A percentile compares a stretch with the other conserved stretches of the same genome.
Evolutionary conservation across 1,139 yeast species (phyloP).

Genomic region (Hyphopichia buzzinii): DNA sequence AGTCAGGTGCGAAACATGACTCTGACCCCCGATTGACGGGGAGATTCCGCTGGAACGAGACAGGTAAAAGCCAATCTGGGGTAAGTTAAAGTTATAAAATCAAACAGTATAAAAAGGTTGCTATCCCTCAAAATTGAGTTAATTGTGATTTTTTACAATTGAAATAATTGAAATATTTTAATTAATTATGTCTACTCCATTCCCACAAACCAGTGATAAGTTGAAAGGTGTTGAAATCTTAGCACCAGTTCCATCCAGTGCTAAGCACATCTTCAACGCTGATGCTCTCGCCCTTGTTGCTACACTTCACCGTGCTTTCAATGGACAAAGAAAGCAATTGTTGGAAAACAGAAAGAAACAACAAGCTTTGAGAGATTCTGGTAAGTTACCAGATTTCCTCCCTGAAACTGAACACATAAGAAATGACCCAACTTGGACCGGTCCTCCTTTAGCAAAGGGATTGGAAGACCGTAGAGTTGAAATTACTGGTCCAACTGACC

Average conservation of each 20-base stretch:
- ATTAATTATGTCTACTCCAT: conserved; percentile 44
- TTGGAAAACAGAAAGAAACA: conserved; percentile 58
- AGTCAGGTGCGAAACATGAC: neutral
- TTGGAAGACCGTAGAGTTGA: conserved; percentile 77
- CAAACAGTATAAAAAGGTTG: conserved; percentile 5
- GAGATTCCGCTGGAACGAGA: neutral
- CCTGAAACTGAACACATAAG: conserved; percentile 71
- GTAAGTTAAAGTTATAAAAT: neutral
- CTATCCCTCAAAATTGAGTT: conserved; percentile 2
- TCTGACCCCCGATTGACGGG: neutral
- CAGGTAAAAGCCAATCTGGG: neutral
- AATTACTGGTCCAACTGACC: conserved; percentile 86
- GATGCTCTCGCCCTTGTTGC: conserved; percentile 76
- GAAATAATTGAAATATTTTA: neutral
- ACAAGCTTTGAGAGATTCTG: conserved; percentile 63
- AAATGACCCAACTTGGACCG: conserved; percentile 75
- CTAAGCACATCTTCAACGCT: conserved; percentile 61
- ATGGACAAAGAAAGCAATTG: conserved; percentile 57
- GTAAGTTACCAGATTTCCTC: conserved; percentile 68
- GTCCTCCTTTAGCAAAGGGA: conserved; percentile 75
- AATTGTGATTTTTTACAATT: conserved; percentile 1
- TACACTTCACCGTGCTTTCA: conserved; percentile 69
- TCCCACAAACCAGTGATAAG: conserved; percentile 50
- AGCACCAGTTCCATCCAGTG: conserved; percentile 59
- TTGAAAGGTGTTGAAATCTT: conserved; percentile 64